Percentiles rank a stretch among this genome's conserved stretches.
Conservation (phyloP, 2,329 filamentous ascomycete species). For the Dactylellina haptotyla region DNA sequence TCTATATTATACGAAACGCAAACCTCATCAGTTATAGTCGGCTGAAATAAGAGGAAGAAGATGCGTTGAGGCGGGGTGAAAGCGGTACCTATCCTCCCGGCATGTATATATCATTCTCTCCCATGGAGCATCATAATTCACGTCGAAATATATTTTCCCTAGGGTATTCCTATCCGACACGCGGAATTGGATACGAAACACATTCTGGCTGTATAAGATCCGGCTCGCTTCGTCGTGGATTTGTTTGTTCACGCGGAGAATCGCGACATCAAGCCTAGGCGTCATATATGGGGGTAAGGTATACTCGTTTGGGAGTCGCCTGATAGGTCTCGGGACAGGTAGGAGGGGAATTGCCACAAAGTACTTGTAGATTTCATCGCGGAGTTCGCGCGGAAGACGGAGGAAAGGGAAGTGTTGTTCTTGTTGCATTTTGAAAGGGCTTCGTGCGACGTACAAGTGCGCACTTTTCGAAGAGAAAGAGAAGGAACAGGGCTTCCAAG, state of each 20-base stretch:
- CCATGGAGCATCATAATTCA: slow-evolving; percentile 26
- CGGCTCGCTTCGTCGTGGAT: slow-evolving; percentile 19
- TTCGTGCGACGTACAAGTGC: no score
- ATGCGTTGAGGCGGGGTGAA: neutral
- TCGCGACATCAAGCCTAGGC: slow-evolving; percentile 2
- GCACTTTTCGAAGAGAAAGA: no score
- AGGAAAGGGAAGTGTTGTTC: slow-evolving; percentile 25
- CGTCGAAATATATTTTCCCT: neutral
- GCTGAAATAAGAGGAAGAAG: neutral
- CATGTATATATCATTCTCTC: slow-evolving; percentile 22
- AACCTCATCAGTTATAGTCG: neutral
- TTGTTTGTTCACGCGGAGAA: slow-evolving; percentile 26
- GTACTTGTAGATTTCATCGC: slow-evolving; percentile 40
- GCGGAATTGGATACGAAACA: slow-evolving; percentile 1
- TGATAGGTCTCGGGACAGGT: neutral
- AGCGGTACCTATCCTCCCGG: slow-evolving; percentile 10
- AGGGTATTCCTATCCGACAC: neutral
- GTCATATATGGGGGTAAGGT: neutral
- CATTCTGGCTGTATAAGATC: slow-evolving; percentile 14
- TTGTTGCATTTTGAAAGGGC: neutral
- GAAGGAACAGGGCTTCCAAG: no score
- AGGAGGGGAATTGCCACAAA: neutral
- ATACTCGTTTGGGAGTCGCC: neutral
- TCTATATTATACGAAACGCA: neutral
- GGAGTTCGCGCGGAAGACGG: slow-evolving; percentile 30